Percentiles rank a stretch among this genome's conserved stretches.
These are phyloP conservation scores for Candida sphagnicola DNA, from an alignment of 805 yeast genomes.

Conservation along the genomic window DNA sequence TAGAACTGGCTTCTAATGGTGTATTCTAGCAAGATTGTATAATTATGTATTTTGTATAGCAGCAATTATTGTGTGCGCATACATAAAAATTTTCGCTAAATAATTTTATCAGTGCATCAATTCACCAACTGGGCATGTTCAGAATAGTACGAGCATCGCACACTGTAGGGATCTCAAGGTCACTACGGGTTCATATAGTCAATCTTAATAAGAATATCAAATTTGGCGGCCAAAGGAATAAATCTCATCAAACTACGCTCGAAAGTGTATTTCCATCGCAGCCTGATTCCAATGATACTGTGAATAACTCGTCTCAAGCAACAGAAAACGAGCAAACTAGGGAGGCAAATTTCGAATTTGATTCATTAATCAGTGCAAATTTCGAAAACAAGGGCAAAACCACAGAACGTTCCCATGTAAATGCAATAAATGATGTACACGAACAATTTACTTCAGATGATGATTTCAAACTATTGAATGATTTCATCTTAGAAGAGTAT, in stretches of 20 bases:
- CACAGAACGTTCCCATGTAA: too few species aligned
- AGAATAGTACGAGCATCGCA: background rate
- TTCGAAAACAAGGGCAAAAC: too few species aligned
- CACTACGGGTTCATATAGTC: background rate
- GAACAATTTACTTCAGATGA: too few species aligned
- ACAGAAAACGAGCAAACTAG: too few species aligned
- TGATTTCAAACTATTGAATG: conserved; percentile 2
- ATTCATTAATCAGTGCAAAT: too few species aligned
- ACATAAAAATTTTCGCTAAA: background rate
- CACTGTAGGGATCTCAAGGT: background rate
- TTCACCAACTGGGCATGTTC: background rate
- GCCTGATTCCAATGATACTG: background rate
- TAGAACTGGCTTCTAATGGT: conserved; percentile 1
- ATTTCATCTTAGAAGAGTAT: conserved; percentile 1
- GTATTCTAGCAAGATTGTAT: background rate
- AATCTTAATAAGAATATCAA: too few species aligned
- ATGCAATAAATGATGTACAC: too few species aligned
- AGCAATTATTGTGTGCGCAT: too few species aligned
- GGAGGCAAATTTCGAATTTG: too few species aligned
- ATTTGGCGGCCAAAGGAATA: background rate
- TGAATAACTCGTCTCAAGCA: too few species aligned
- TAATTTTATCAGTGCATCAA: background rate
- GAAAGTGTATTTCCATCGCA: background rate
- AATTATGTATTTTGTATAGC: background rate
- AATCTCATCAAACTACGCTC: background rate